Conservation (phyloP, 768 basidiomycete genomes). For the Neoboletus magnificus region DNA sequence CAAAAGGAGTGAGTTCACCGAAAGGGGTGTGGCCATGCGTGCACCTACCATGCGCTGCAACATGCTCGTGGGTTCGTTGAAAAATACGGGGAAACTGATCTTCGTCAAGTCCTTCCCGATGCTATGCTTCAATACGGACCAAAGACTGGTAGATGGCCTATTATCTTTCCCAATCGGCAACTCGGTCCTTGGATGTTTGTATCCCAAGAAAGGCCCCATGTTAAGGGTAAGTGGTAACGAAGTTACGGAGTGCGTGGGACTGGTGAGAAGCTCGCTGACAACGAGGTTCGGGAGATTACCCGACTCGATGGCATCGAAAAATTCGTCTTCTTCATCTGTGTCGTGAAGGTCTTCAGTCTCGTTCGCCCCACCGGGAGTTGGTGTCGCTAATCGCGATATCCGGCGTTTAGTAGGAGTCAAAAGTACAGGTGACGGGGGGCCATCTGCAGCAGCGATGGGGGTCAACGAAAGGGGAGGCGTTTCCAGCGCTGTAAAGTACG, state of each 20-base stretch:
- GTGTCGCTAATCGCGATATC: slow-evolving; percentile 11
- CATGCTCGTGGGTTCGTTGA: slow-evolving; percentile 96
- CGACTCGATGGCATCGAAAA: slow-evolving; percentile 93
- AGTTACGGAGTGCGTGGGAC: slow-evolving; percentile 36
- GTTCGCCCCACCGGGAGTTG: slow-evolving; percentile 17
- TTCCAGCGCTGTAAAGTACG: slow-evolving; percentile 25
- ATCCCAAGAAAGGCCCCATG: slow-evolving; percentile 58
- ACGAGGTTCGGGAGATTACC: slow-evolving; percentile 74
- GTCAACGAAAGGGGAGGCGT: slow-evolving; percentile 13
- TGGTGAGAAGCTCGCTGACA: slow-evolving; percentile 60
- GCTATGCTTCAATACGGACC: slow-evolving; percentile 91
- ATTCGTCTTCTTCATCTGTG: slow-evolving; percentile 90
- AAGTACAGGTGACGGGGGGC: slow-evolving; percentile 7
- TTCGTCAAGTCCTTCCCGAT: slow-evolving; percentile 97
- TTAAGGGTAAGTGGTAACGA: slow-evolving; percentile 36
- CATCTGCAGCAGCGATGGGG: neutral
- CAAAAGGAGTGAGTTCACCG: neutral
- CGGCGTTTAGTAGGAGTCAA: slow-evolving; percentile 26
- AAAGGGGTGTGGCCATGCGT: neutral
- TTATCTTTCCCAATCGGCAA: slow-evolving; percentile 71
- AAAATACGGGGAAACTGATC: slow-evolving; percentile 93
- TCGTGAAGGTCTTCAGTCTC: slow-evolving; percentile 38
- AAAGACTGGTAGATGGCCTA: slow-evolving; percentile 84
- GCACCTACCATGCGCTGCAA: slow-evolving; percentile 80
- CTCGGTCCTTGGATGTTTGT: slow-evolving; percentile 54